phyloP scores from a whole-genome alignment of 2,329 filamentous ascomycete genomes.

The Aspergillus nomiae region DNA sequence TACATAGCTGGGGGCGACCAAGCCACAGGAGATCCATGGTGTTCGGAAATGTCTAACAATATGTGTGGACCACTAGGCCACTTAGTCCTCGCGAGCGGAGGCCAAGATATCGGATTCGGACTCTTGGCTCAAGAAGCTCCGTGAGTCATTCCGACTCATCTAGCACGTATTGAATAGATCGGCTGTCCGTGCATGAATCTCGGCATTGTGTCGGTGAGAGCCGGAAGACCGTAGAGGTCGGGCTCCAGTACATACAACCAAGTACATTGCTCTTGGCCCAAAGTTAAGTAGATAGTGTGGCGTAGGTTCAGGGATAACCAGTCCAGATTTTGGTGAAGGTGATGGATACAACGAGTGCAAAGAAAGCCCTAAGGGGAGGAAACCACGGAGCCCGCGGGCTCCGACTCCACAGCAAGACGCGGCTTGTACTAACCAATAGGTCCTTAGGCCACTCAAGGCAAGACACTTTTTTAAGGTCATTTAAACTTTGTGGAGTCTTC shows the following conservation, averaged over 20 bases:
- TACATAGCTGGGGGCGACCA: neutral
- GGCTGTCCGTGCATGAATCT: neutral
- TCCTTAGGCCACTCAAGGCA: neutral
- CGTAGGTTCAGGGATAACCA: neutral
- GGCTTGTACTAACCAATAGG: neutral
- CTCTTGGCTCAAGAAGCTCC: neutral
- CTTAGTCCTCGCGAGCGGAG: neutral
- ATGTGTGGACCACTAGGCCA: neutral
- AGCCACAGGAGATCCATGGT: neutral
- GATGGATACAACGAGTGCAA: neutral
- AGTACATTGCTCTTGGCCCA: neutral
- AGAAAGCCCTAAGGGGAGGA: no score
- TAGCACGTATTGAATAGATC: neutral
- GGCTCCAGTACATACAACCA: neutral
- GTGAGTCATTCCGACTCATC: neutral
- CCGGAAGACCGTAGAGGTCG: neutral
- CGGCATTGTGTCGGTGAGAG: neutral
- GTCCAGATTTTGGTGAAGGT: neutral
- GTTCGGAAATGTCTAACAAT: neutral
- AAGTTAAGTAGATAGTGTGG: neutral
- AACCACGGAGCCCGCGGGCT: neutral
- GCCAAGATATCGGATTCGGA: neutral
- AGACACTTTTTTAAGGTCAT: neutral
- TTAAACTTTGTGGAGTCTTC: neutral
- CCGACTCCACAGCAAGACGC: neutral